phyloP scores from a whole-genome alignment of 768 basidiomycete species.

The Multifurca ochricompacta region DNA sequence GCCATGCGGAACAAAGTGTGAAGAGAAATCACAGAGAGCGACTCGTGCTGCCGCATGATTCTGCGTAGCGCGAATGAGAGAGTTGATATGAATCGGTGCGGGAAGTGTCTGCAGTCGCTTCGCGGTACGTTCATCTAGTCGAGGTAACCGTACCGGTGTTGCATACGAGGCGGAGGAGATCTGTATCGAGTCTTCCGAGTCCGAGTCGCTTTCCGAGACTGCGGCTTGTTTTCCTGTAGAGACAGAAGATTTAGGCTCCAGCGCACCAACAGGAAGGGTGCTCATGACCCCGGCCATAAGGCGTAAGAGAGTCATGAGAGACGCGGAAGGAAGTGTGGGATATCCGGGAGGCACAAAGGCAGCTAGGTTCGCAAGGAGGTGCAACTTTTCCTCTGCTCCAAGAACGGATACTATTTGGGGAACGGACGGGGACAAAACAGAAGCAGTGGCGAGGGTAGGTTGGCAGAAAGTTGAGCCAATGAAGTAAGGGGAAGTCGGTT shows the following conservation, averaged over 20 bases:
- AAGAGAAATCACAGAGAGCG: slow-evolving; percentile 52
- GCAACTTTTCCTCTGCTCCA: slow-evolving; percentile 33
- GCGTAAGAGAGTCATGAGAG: slow-evolving; percentile 46
- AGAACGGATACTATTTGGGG: slow-evolving; percentile 15
- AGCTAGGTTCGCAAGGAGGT: slow-evolving; percentile 67
- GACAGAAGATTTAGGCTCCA: slow-evolving; percentile 36
- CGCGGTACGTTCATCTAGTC: slow-evolving; percentile 49
- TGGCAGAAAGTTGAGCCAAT: slow-evolving; percentile 56
- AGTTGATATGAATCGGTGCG: slow-evolving; percentile 42
- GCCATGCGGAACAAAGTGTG: slow-evolving; percentile 53
- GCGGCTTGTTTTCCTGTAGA: slow-evolving; percentile 4
- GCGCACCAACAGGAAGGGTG: slow-evolving; percentile 41
- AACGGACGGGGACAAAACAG: slow-evolving; percentile 27
- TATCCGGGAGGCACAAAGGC: slow-evolving; percentile 61
- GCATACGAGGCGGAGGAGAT: slow-evolving; percentile 33
- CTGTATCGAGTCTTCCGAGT: slow-evolving; percentile 26
- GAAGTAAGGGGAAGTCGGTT: slow-evolving; percentile 58
- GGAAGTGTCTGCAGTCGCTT: slow-evolving; percentile 57
- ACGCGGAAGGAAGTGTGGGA: slow-evolving; percentile 34
- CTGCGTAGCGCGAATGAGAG: slow-evolving; percentile 42
- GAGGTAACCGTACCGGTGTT: slow-evolving; percentile 28
- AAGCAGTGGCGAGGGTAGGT: slow-evolving; percentile 48
- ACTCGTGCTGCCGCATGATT: slow-evolving; percentile 34
- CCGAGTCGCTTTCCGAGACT: slow-evolving; percentile 23
- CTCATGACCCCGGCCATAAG: slow-evolving; percentile 47